Conservation (phyloP, 192 early-diverging fungal species). For the Fimicolochytrium jonesii region DNA sequence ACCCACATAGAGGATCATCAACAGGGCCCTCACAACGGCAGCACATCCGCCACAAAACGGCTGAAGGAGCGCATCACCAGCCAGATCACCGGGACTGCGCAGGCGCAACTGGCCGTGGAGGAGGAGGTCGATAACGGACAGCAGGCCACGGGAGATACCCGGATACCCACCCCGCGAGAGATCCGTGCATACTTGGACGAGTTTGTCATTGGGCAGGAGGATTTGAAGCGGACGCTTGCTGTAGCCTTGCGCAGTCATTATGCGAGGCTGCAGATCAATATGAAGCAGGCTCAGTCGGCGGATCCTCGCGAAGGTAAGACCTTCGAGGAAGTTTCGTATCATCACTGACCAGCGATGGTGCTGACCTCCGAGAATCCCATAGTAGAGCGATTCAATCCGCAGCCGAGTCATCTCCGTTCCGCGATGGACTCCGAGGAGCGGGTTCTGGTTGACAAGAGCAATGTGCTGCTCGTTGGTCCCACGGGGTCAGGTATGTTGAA, state of each 20-base stretch:
- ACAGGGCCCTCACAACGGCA: too few relatives aligned
- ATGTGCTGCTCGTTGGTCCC: conserved; percentile 80
- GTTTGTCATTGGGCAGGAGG: conserved; percentile 82
- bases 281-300: not conserved
- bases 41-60: too few relatives aligned
- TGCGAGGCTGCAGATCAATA: conserved; percentile 66
- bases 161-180: conserved; percentile 10
- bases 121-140: not conserved
- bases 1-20: too few relatives aligned
- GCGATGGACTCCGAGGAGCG: conserved; percentile 12
- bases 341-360: not conserved
- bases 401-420: not conserved
- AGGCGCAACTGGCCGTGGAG: conserved; percentile 3
- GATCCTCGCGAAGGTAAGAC: conserved; percentile 17
- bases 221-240: conserved; percentile 74
- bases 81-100: too few relatives aligned
- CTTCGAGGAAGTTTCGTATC: not conserved
- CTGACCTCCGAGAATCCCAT: not conserved
- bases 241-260: conserved; percentile 89
- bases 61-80: too few relatives aligned
- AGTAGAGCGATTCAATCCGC: conserved; percentile 12
- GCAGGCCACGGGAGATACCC: not conserved
- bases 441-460: conserved; percentile 78
- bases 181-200: conserved; percentile 56
- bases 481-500: conserved; percentile 76